Evolutionary conservation across 768 basidiomycete genomes (phyloP).

Genomic region (Mrakia blollopis): DNA sequence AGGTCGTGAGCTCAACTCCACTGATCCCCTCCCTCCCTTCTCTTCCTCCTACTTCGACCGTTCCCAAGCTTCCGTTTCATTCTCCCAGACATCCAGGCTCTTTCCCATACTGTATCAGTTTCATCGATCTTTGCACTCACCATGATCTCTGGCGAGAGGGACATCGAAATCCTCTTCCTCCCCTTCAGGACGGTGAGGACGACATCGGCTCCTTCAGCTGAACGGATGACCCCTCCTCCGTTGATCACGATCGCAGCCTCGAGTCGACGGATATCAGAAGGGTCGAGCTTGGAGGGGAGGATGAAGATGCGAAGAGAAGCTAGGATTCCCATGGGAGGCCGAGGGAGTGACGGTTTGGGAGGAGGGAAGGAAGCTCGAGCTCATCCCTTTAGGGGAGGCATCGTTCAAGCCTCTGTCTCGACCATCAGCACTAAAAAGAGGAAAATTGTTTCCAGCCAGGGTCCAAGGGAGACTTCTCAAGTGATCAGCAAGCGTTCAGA

Average conservation of each 20-base stretch:
- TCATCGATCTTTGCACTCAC: background rate
- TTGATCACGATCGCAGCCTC: background rate
- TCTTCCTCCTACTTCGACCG: background rate
- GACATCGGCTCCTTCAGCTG: background rate
- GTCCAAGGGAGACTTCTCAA: no score
- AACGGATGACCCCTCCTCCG: constrained; percentile 4
- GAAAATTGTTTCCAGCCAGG: no score
- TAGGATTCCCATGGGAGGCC: background rate
- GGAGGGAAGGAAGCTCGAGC: no score
- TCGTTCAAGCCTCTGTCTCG: no score
- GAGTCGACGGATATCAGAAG: constrained; percentile 2
- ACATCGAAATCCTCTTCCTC: background rate
- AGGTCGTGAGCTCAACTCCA: background rate
- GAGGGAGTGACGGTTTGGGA: no score
- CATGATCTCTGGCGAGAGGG: background rate
- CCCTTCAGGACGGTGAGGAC: constrained; percentile 7
- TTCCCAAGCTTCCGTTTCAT: background rate
- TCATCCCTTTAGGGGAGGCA: no score
- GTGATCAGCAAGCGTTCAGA: no score
- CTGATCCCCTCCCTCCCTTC: no score
- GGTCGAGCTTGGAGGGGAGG: constrained; percentile 4
- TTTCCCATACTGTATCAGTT: background rate
- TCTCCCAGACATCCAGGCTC: no score
- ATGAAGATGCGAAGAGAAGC: background rate
- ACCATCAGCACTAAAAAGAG: no score